Conservation (phyloP, 2,329 filamentous ascomycete genomes). For the Coniochaeta sp. region DNA sequence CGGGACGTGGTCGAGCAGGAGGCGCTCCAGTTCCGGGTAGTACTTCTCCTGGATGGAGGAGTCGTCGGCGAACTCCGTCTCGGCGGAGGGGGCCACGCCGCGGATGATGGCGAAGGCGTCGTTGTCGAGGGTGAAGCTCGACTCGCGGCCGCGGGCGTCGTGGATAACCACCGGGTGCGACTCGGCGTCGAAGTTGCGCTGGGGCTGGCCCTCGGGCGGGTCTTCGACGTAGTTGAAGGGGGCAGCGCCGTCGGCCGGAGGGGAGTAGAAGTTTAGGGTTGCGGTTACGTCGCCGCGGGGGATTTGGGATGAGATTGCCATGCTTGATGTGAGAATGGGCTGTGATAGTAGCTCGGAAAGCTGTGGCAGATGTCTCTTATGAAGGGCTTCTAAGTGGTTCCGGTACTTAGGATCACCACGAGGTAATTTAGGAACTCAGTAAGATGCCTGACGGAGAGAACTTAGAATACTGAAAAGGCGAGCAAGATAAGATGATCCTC, state of each 20-base stretch:
- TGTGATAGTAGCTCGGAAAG: not conserved
- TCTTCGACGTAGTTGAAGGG: conserved; percentile 63
- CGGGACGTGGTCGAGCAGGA: conserved; percentile 61
- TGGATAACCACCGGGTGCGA: conserved; percentile 49
- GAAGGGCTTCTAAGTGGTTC: no score
- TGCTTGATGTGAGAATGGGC: conserved; percentile 11
- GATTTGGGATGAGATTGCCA: conserved; percentile 31
- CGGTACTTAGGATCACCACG: no score
- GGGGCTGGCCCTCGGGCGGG: conserved; percentile 51
- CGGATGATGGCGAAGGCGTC: conserved; percentile 62
- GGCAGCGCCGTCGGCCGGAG: conserved; percentile 48
- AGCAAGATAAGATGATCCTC: no score
- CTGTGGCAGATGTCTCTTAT: not conserved
- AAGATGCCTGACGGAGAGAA: no score
- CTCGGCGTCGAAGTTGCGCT: conserved; percentile 54
- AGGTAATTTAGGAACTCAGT: no score
- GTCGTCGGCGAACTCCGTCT: conserved; percentile 59
- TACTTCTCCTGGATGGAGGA: conserved; percentile 62
- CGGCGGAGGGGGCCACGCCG: conserved; percentile 46
- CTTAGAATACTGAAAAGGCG: no score
- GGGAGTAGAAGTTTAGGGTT: conserved; percentile 56
- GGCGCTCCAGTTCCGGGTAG: conserved; percentile 74
- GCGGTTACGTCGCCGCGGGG: conserved; percentile 55
- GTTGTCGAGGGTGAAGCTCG: conserved; percentile 24
- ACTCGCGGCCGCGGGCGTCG: conserved; percentile 68